Evolutionary conservation across 306 rosid species (phyloP).

Genomic region (Senna tora): DNA sequence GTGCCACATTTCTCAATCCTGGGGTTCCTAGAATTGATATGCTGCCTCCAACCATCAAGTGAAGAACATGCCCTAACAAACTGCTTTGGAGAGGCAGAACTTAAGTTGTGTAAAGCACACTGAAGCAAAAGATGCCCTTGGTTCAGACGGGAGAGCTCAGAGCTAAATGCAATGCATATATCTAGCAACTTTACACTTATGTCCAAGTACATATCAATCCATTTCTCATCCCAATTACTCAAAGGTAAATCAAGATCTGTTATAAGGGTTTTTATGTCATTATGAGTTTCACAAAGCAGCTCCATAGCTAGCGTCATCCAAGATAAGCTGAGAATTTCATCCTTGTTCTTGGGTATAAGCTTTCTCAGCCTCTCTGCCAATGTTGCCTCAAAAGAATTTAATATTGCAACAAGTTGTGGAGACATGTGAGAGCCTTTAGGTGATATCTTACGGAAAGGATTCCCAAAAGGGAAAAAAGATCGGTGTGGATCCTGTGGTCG

Average conservation of each 20-base stretch:
- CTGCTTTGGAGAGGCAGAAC: constrained; percentile 57
- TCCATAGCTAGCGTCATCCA: constrained; percentile 85
- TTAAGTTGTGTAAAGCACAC: constrained; percentile 72
- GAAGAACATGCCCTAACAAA: constrained; percentile 62
- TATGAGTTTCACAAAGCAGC: constrained; percentile 66
- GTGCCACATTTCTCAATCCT: constrained; percentile 65
- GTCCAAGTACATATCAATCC: constrained; percentile 92
- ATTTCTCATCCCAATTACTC: constrained; percentile 83
- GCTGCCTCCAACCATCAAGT: constrained; percentile 79
- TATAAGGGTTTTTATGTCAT: constrained; percentile 65
- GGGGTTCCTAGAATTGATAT: constrained; percentile 56
- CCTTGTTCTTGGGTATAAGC: constrained; percentile 62
- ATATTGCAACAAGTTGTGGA: constrained; percentile 51
- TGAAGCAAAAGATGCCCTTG: constrained; percentile 79
- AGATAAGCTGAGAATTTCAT: constrained; percentile 71
- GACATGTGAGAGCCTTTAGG: constrained; percentile 61
- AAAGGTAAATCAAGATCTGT: constrained; percentile 74
- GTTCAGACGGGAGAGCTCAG: constrained; percentile 84
- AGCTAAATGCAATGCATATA: constrained; percentile 78
- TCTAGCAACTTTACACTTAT: constrained; percentile 87
- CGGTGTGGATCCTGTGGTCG: constrained; percentile 78
- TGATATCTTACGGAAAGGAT: constrained; percentile 71
- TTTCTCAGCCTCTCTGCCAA: constrained; percentile 73
- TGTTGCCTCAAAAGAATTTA: constrained; percentile 63
- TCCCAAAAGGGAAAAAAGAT: constrained; percentile 82